Conservation (phyloP, 169 alveolate species). For the Plasmodium reichenowi region DNA sequence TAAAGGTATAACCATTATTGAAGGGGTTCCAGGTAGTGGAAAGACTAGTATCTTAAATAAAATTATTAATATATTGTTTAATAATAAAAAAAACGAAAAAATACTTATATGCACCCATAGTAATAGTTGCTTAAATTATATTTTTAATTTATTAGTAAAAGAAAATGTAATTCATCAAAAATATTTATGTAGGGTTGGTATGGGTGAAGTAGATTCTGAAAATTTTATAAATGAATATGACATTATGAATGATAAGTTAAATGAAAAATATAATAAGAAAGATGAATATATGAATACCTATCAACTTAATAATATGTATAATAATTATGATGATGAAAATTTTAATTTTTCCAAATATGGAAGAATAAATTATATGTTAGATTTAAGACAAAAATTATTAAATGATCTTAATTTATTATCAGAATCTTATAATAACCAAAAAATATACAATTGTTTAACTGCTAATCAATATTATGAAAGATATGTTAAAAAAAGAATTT, state of each 20-base stretch:
- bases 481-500: conserved; percentile 65
- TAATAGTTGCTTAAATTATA: conserved; percentile 93
- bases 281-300: background rate
- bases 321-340: conserved; percentile 78
- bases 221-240: conserved; percentile 74
- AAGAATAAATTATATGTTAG: conserved; percentile 90
- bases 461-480: conserved; percentile 80
- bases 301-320: conserved; percentile 32
- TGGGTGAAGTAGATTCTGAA: conserved; percentile 89
- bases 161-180: conserved; percentile 91
- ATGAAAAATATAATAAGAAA: background rate
- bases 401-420: conserved; percentile 79
- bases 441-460: conserved; percentile 79
- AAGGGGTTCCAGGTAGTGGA: conserved; percentile 96
- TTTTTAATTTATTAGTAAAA: conserved; percentile 91
- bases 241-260: conserved; percentile 52
- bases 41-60: conserved; percentile 94
- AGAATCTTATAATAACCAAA: conserved; percentile 72
- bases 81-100: conserved; percentile 90
- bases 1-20: conserved; percentile 92
- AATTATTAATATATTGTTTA: conserved; percentile 91
- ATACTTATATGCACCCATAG: conserved; percentile 91
- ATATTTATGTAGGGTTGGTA: conserved; percentile 93
- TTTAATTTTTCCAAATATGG: conserved; percentile 90
- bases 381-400: conserved; percentile 82